Evolutionary conservation across 768 basidiomycete genomes (phyloP), one percentile per base, ranked within the genome.

Genomic region (Pluteus cervinus): DNA sequence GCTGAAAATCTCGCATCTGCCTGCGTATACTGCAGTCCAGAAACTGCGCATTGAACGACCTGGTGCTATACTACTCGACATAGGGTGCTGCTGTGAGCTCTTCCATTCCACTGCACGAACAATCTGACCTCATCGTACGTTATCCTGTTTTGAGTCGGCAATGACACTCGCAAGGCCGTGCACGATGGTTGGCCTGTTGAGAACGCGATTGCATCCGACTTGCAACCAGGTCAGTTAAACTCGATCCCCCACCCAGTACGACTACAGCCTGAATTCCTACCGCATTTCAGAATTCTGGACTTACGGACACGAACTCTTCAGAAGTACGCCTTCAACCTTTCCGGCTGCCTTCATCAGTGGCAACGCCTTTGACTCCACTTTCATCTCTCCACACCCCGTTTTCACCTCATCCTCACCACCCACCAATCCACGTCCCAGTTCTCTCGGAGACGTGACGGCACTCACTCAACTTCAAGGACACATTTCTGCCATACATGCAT

Each of bases 271-370:
- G n/a, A n/a, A n/a, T n/a, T n/a, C n/a, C n/a, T n/a, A n/a, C n/a
- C n/a, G n/a, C n/a, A n/a, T n/a, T n/a, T n/a, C 39, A 81, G 79
- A 58, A 7, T 75, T 76, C 44, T 82, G 79, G 79, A 63, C 74
- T 4, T 60, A 71, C 4, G 81, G 81, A 1, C 79, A 83, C 43
- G 61, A 71, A 29, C 61, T 84, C 12, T 85, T 81, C 58, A 65
- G 53, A 34, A 65, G 71, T 3, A 74, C 62, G 0, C 66, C 70
- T 0, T 56, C 68, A 24, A 62, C 68, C 0, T 81, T 76, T 54
- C 73, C 76, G 2, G 73, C 65, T 0, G 52, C 60, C 0, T 83
- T 84, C 49, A 37, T 83, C 11, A 54, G 63, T 9, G 81, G 80
- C 1, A 68, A 84, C 42, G 62, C 55, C 0, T 69, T 83, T 32